Conservation (phyloP, 306 rosid species). For the Sicyos baderoa region DNA sequence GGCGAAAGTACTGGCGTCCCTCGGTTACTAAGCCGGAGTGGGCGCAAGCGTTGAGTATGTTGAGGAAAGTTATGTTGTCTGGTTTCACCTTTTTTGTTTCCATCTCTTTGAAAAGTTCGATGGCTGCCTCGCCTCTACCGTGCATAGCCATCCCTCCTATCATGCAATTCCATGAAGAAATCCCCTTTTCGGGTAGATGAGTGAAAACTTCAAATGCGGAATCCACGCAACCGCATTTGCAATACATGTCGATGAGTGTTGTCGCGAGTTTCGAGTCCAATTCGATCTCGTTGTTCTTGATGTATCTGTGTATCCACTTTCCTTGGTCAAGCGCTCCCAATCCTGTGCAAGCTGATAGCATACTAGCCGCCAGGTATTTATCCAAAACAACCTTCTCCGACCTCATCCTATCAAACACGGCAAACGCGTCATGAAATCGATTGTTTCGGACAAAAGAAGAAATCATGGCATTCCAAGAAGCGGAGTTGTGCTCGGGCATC, state of each 20-base stretch:
- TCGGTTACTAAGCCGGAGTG: slow-evolving; percentile 48
- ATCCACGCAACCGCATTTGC: slow-evolving; percentile 59
- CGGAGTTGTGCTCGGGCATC: slow-evolving; percentile 41
- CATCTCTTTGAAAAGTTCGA: slow-evolving; percentile 44
- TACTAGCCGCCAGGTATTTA: slow-evolving; percentile 48
- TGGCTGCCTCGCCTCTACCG: slow-evolving; percentile 49
- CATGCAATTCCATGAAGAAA: slow-evolving; percentile 61
- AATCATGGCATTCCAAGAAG: slow-evolving; percentile 63
- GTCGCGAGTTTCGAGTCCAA: slow-evolving; percentile 53
- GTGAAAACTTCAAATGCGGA: slow-evolving; percentile 41
- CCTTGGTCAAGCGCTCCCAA: slow-evolving; percentile 60
- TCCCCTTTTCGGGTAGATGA: slow-evolving; percentile 29
- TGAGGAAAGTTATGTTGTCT: slow-evolving; percentile 49
- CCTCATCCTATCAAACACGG: slow-evolving; percentile 42
- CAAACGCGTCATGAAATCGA: slow-evolving; percentile 47
- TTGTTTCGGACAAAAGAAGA: slow-evolving; percentile 44
- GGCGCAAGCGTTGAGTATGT: slow-evolving; percentile 51
- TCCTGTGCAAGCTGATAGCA: slow-evolving; percentile 54
- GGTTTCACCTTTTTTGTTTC: slow-evolving; percentile 33
- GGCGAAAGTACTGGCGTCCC: slow-evolving; percentile 32
- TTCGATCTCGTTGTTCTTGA: slow-evolving; percentile 36
- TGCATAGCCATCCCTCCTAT: slow-evolving; percentile 72
- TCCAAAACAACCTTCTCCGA: slow-evolving; percentile 33
- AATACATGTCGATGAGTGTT: slow-evolving; percentile 55
- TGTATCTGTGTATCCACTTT: slow-evolving; percentile 46